Base-by-base conservation (phyloP, 495 filamentous ascomycete genomes). In the Parmelia sp. region DNA sequence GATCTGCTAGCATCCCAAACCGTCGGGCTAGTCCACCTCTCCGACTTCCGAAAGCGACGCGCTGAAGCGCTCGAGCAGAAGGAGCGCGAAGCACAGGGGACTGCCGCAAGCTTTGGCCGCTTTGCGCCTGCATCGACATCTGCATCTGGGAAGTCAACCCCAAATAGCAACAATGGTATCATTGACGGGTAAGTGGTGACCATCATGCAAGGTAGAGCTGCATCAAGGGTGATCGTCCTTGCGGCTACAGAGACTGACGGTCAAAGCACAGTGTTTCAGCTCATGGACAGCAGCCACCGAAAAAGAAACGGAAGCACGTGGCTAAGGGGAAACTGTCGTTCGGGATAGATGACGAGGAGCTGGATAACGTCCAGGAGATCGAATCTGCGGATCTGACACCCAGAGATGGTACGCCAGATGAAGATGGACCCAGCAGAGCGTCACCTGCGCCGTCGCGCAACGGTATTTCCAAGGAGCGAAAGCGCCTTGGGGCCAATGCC, bases 1-100 rank as follows among this genome's bases (percentile, higher is more conserved):
- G 89, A 97, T 63, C 81, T 93, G n/a, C 84, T 98, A 58, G 92
- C 91, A 68, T 91, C 88, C 45, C 89, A 92, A 72, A 98, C 94
- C 2, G 92, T 96, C 60, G 94, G 94, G 53, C 86, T 98, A 19
- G 94, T 97, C 51, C 83, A 90, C 62, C 86, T 97, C 47, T 89
- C 87, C 68, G 94, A 97, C 73, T 98, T 97, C 78, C 92, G 94
- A 74, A 97, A 98, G 76, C 87, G 94, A 45, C 91, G 94, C 74
- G 93, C 92, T 68, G 91, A 98, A 74, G 90, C 92, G 35, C 79
- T 96, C 37, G 94, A 97, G 75, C 90, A 91, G 71, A 93, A 92
- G 72, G 89, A 92, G 69, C 83, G 89, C 63, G 91, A 94, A 72
- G 88, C 87, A 5, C 85, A 90, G 68, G 83, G 84, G 56, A 49